Conservation (phyloP, 345 rosid species). For the Eucalyptus shirleyi region DNA sequence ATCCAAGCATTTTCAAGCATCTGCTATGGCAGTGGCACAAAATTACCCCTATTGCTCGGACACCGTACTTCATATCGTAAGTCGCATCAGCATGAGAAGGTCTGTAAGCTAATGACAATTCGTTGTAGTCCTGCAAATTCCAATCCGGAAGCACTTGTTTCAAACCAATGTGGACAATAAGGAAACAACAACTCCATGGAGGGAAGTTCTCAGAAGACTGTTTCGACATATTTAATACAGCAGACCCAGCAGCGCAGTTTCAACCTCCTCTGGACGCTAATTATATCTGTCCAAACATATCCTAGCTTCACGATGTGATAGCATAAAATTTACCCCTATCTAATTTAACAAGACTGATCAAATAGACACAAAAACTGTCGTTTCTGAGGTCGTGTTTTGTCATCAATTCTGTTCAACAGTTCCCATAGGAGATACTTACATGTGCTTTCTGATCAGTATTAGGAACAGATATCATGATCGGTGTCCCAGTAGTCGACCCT, state of each 20-base stretch:
- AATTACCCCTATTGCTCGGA: slow-evolving; percentile 75
- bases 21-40: not conserved
- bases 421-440: slow-evolving; percentile 33
- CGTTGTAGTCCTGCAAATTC: slow-evolving; percentile 69
- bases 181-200: not conserved
- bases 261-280: not conserved
- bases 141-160: not conserved
- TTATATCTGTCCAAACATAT: not conserved
- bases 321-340: not conserved
- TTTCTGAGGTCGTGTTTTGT: not conserved
- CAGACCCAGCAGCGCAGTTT: not conserved
- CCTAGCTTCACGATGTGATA: not conserved
- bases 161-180: not conserved
- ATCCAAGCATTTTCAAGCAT: not conserved
- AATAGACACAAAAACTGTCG: not conserved
- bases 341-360: not conserved
- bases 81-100: slow-evolving; percentile 99
- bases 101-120: slow-evolving; percentile 85
- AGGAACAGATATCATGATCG: slow-evolving; percentile 77
- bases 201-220: not conserved
- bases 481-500: slow-evolving; percentile 94
- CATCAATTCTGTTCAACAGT: not conserved
- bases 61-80: slow-evolving; percentile 95
- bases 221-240: not conserved
- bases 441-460: slow-evolving; percentile 93